These are phyloP conservation scores for Cotoneaster glaucophyllus DNA, from an alignment of 306 rosid genomes.

Conservation along the genomic window DNA sequence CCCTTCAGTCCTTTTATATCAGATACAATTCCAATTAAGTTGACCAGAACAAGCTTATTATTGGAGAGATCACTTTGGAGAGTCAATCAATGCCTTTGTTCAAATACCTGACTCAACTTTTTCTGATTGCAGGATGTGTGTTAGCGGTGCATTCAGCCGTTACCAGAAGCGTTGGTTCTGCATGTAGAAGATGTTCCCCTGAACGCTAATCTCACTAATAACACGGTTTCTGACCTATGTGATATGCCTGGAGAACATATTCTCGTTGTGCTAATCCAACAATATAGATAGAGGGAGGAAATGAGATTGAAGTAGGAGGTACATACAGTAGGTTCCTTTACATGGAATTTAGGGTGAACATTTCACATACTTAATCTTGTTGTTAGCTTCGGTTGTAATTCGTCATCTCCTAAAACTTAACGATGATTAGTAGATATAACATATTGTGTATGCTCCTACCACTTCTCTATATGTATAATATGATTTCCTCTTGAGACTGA, in stretches of 20 bases:
- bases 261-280: conserved; percentile 25
- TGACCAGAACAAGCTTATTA: not conserved
- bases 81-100: not conserved
- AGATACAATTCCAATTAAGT: not conserved
- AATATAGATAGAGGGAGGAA: not conserved
- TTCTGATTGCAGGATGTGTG: conserved; percentile 25
- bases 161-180: conserved; percentile 19
- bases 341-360: not conserved
- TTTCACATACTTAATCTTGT: not conserved
- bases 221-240: conserved; percentile 24
- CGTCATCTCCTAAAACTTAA: not conserved
- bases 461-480: not conserved
- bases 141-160: conserved; percentile 19
- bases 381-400: not conserved
- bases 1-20: not conserved
- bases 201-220: conserved; percentile 24
- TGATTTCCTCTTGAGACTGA: not conserved
- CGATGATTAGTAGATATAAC: not conserved
- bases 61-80: not conserved
- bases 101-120: conserved; percentile 5
- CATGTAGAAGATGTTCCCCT: conserved; percentile 1
- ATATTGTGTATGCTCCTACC: not conserved
- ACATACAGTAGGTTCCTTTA: not conserved
- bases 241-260: conserved; percentile 20
- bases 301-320: conserved; percentile 20